Conservation (phyloP, 345 rosid species). For the Euclidium syriacum region DNA sequence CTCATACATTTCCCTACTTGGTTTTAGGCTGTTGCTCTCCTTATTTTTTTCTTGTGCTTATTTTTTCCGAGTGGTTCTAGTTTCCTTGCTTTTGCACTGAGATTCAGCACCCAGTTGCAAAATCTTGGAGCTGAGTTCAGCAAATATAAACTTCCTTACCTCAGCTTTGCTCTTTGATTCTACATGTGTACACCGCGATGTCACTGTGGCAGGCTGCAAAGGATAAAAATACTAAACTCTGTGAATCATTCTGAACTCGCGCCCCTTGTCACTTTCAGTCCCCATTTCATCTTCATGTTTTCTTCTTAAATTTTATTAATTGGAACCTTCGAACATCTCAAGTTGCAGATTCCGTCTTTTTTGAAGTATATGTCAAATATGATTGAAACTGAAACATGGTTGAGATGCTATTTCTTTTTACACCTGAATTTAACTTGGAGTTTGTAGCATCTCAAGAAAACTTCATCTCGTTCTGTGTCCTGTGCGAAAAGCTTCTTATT, state of each 20-base stretch:
- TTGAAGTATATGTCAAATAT: not conserved
- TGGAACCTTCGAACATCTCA: constrained; percentile 12
- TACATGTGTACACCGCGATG: constrained; percentile 13
- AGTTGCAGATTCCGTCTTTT: not conserved
- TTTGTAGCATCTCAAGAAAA: not conserved
- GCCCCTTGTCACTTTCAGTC: not conserved
- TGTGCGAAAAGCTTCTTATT: not conserved
- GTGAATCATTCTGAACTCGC: not conserved
- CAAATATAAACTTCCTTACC: constrained; percentile 3
- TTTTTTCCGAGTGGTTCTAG: not conserved
- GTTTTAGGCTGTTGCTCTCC: constrained; percentile 1
- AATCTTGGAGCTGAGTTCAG: constrained; percentile 17
- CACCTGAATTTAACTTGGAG: not conserved
- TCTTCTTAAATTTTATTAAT: not conserved
- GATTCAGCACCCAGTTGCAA: constrained; percentile 30
- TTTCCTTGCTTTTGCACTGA: not conserved
- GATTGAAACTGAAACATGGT: not conserved
- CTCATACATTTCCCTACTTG: not conserved
- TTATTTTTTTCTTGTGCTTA: not conserved
- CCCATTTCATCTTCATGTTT: not conserved
- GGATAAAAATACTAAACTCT: constrained; percentile 11
- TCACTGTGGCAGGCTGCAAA: constrained; percentile 28
- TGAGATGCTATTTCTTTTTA: not conserved
- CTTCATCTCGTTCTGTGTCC: constrained; percentile 1
- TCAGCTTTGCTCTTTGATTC: constrained; percentile 30